Evolutionary conservation across 257 asterid species (phyloP).

Genomic region (Haberlea rhodopensis): DNA sequence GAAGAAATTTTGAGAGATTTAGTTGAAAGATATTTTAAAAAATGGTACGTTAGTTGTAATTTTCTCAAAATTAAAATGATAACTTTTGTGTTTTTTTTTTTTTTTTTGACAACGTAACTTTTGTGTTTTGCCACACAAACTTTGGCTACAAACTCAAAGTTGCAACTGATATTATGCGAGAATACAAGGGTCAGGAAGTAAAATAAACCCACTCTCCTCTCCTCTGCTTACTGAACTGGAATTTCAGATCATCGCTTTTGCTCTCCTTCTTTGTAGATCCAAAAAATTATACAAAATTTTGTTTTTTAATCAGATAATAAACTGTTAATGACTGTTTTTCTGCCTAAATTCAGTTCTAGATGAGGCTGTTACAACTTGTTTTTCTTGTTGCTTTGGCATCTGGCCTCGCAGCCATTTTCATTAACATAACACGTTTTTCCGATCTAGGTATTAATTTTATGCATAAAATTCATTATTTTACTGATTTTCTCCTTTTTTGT

Average conservation of each 20-base stretch:
- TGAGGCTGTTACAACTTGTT: slow-evolving; percentile 70
- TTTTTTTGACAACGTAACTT: too few species aligned
- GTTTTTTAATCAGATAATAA: background rate
- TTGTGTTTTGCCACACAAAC: too few species aligned
- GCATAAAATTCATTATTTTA: background rate
- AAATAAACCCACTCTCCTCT: too few species aligned
- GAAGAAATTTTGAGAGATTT: too few species aligned
- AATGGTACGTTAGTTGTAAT: too few species aligned
- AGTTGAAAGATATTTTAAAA: too few species aligned
- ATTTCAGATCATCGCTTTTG: background rate
- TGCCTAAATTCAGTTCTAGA: slow-evolving; percentile 27
- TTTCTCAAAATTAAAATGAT: too few species aligned
- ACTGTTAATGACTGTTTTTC: background rate
- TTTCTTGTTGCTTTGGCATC: slow-evolving; percentile 63
- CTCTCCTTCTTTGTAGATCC: background rate
- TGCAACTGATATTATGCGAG: too few species aligned
- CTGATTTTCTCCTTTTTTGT: background rate
- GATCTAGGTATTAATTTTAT: slow-evolving; percentile 35
- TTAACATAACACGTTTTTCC: slow-evolving; percentile 62
- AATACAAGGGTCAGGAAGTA: too few species aligned
- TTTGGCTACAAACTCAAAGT: too few species aligned
- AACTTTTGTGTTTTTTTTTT: too few species aligned
- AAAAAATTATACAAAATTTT: too few species aligned
- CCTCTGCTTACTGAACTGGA: background rate
- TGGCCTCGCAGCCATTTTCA: slow-evolving; percentile 66